phyloP scores from a whole-genome alignment of 768 basidiomycete genomes.

The Tricholoma matsutake region DNA sequence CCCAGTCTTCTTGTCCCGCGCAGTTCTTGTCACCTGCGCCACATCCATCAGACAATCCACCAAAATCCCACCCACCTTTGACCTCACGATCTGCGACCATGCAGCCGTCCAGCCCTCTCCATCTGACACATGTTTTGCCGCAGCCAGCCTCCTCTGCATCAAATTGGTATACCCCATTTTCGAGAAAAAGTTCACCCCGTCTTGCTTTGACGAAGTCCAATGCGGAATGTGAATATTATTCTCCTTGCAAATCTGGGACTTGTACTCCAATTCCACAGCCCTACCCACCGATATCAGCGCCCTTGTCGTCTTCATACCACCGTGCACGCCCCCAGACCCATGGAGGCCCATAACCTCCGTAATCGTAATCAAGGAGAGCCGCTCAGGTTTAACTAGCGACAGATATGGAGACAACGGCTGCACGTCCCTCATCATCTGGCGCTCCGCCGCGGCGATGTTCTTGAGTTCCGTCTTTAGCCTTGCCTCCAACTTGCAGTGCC shows the following conservation, averaged over 20 bases:
- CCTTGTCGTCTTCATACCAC: slow-evolving; percentile 88
- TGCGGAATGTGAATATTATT: slow-evolving; percentile 53
- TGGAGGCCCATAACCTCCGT: slow-evolving; percentile 83
- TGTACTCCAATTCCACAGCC: slow-evolving; percentile 88
- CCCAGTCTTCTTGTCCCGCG: slow-evolving; percentile 48
- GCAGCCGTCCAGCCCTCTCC: slow-evolving; percentile 72
- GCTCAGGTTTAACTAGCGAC: slow-evolving; percentile 67
- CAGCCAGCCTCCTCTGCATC: slow-evolving; percentile 61
- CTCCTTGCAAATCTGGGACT: slow-evolving; percentile 72
- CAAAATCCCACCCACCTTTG: slow-evolving; percentile 78
- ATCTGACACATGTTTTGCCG: slow-evolving; percentile 60
- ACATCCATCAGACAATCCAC: slow-evolving; percentile 83
- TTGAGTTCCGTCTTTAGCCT: slow-evolving; percentile 51
- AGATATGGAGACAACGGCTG: slow-evolving; percentile 64
- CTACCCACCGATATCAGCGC: slow-evolving; percentile 78
- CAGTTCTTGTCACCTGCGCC: slow-evolving; percentile 69
- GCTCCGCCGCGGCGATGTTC: slow-evolving; percentile 39
- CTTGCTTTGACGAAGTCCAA: slow-evolving; percentile 7
- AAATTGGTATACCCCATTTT: slow-evolving; percentile 58
- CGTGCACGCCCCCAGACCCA: slow-evolving; percentile 69
- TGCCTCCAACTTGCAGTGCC: slow-evolving; percentile 62
- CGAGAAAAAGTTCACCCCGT: slow-evolving; percentile 50
- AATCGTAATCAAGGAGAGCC: slow-evolving; percentile 85
- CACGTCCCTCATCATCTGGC: neutral
- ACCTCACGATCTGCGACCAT: slow-evolving; percentile 79